phyloP scores from a whole-genome alignment of 2,329 filamentous ascomycete genomes.

The Fonsecaea monophora region DNA sequence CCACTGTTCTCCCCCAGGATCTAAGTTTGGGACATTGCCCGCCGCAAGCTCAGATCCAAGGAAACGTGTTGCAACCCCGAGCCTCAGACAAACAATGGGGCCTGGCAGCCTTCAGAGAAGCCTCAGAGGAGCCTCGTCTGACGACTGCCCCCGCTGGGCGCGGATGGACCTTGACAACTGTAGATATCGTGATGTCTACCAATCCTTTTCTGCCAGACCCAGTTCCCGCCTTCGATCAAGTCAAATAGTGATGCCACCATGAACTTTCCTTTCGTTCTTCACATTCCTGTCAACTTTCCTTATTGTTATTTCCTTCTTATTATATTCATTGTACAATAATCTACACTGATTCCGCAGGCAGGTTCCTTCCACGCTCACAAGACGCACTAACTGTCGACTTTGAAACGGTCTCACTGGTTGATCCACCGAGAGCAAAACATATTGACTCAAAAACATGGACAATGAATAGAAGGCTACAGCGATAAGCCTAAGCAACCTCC shows the following conservation, averaged over 20 bases:
- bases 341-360: neutral
- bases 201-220: constrained; percentile 12
- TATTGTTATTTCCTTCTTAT: constrained; percentile 14
- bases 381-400: neutral
- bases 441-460: neutral
- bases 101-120: neutral
- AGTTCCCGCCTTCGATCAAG: neutral
- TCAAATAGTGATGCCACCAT: neutral
- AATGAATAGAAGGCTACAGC: neutral
- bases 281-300: constrained; percentile 8
- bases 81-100: constrained; percentile 23
- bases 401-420: constrained; percentile 14
- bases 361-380: neutral
- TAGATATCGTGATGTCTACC: neutral
- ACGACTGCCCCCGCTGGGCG: constrained; percentile 7
- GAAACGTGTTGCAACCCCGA: constrained; percentile 15
- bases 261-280: constrained; percentile 5
- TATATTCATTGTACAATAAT: constrained; percentile 1
- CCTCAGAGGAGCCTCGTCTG: constrained; percentile 11
- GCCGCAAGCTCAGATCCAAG: constrained; percentile 13
- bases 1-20: neutral
- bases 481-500: neutral
- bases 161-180: neutral
- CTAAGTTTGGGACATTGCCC: constrained; percentile 23
- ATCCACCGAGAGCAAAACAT: neutral